Percentiles rank a stretch among this genome's conserved stretches.
Conservation (phyloP, 176 grass and related monocot genomes). For the Oryza rufipogon region DNA sequence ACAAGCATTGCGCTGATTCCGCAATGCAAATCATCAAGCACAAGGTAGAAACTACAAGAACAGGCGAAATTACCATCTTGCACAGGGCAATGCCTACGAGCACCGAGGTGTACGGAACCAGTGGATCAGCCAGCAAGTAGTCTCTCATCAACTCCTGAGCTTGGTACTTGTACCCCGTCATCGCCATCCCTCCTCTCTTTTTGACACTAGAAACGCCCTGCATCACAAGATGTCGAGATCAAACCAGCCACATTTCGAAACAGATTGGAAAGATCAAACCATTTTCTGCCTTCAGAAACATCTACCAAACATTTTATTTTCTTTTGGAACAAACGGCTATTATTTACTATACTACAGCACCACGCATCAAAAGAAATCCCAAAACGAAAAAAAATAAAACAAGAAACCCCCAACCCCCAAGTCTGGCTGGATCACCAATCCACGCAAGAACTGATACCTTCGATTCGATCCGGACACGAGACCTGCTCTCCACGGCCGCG, state of each 20-base stretch:
- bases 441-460: not conserved
- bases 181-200: slow-evolving; percentile 33
- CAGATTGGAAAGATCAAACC: slow-evolving; percentile 18
- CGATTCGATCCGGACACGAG: not conserved
- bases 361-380: not conserved
- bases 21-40: slow-evolving; percentile 15
- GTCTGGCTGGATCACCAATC: not conserved
- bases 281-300: not conserved
- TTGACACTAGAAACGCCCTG: slow-evolving; percentile 38
- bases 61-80: slow-evolving; percentile 75
- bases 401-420: not conserved
- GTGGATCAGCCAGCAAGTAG: slow-evolving; percentile 76
- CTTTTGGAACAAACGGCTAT: not conserved
- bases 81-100: slow-evolving; percentile 75
- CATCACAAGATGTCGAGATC: not conserved
- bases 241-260: not conserved
- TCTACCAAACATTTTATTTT: not conserved
- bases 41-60: not conserved
- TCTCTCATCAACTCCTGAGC: slow-evolving; percentile 71
- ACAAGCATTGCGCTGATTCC: slow-evolving; percentile 15
- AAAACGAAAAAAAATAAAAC: not conserved
- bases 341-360: not conserved
- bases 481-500: not conserved
- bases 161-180: slow-evolving; percentile 65
- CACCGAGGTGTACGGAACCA: slow-evolving; percentile 74